Base-by-base conservation (phyloP, 1,284 basidiomycete genomes). In the Papiliotrema flavescens region DNA sequence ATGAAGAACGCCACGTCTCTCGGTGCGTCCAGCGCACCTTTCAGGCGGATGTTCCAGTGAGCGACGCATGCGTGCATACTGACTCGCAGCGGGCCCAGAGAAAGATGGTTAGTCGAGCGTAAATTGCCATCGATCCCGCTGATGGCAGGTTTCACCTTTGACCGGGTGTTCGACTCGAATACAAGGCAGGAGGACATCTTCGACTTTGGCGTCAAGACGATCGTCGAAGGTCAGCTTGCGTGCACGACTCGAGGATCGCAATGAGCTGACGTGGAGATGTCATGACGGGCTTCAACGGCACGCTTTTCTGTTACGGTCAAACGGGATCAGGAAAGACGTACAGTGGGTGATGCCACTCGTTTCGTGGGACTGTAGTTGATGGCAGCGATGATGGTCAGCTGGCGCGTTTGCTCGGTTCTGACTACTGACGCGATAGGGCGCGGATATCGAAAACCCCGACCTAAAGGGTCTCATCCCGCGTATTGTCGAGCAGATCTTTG, bases 401-500 rank as follows among this genome's bases (percentile, higher is more conserved):
- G n/a, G n/a, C n/a, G n/a, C n/a, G n/a, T n/a, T n/a, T n/a, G n/a
- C n/a, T n/a, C n/a, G n/a, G n/a, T n/a, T n/a, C n/a, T n/a, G n/a
- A n/a, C 14, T 39, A 28, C 54, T 56, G 17, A 61, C 26, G 24
- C 28, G 49, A 17, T 64, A 96, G 93, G 96, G 96, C 47, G 88
- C 94, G 49, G 93, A 98, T 75, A 98, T 98, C 77, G 93, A 98
- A 78, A 87, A 88, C 54, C 81, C 85, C 19, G 88, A 93, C 42
- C 79, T 94, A 62, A 95, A 90, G 78, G 96, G 96, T 75, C 89
- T 99, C 60, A 98, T 98, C 65, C 96, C 96, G 53, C 88, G 96
- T 55, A 98, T 98, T 69, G 96, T 95, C 3, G 94, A 98, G 74
- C 95, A 98, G 77, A 98, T 99, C 75, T 99, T 99, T 74, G 89